Evolutionary conservation across 2,329 filamentous ascomycete genomes (phyloP).

Genomic region (Macrophomina pseudophaseolina): DNA sequence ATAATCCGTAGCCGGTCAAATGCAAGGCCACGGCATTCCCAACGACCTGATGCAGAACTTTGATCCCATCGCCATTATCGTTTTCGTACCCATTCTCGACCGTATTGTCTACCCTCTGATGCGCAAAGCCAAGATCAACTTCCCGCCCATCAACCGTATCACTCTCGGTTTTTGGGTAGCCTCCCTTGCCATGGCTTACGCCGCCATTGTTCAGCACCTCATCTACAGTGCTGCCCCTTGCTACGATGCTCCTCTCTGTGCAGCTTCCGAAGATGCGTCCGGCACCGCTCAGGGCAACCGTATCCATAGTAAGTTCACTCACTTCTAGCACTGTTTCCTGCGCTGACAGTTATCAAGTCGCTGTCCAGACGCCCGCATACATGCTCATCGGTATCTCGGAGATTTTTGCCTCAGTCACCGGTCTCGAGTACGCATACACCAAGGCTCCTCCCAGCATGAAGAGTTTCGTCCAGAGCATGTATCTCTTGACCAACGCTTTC

Average conservation of each 20-base stretch:
- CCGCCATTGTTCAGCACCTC: constrained; percentile 62
- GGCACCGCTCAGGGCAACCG: constrained; percentile 42
- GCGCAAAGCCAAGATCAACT: constrained; percentile 48
- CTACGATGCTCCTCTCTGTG: constrained; percentile 50
- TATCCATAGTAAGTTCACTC: constrained; percentile 42
- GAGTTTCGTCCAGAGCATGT: constrained; percentile 59
- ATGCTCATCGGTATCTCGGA: constrained; percentile 54
- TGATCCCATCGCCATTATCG: constrained; percentile 52
- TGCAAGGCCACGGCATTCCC: constrained; percentile 52
- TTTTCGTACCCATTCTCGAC: constrained; percentile 54
- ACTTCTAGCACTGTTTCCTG: neutral
- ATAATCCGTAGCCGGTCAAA: constrained; percentile 41
- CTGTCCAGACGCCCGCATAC: constrained; percentile 53
- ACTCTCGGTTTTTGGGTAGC: constrained; percentile 59
- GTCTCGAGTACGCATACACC: constrained; percentile 55
- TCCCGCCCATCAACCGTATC: constrained; percentile 60
- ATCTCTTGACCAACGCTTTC: constrained; percentile 65
- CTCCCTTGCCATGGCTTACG: constrained; percentile 59
- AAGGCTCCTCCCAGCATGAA: constrained; percentile 55
- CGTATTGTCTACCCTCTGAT: constrained; percentile 49
- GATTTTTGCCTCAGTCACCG: constrained; percentile 55
- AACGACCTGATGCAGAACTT: constrained; percentile 57
- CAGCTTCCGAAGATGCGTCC: constrained; percentile 35
- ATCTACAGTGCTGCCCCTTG: constrained; percentile 56
- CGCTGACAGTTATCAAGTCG: constrained; percentile 32